Conservation (phyloP, 164 flowering plant genomes). For the Berberis vulgaris region DNA sequence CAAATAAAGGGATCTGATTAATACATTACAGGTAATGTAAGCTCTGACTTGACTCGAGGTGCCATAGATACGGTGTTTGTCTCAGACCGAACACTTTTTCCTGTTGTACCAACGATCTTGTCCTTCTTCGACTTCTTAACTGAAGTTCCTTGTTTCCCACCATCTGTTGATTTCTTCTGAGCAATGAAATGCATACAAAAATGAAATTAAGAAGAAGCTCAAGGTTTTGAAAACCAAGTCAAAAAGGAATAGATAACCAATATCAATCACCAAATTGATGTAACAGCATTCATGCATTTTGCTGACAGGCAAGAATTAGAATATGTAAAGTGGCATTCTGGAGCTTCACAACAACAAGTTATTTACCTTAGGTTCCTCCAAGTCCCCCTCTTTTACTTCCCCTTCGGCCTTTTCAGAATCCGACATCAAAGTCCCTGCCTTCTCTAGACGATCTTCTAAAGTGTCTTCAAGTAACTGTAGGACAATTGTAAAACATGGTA, state of each 20-base stretch:
- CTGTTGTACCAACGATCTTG: constrained; percentile 58
- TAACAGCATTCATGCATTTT: background rate
- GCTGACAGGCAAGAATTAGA: background rate
- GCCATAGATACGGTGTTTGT: constrained; percentile 38
- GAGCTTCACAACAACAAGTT: background rate
- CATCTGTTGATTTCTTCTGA: constrained; percentile 79
- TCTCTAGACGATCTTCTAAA: constrained; percentile 80
- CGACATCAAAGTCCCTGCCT: constrained; percentile 51
- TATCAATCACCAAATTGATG: background rate
- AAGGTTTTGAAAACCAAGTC: too few relatives aligned
- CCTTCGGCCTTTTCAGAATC: constrained; percentile 80
- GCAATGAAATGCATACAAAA: constrained; percentile 1
- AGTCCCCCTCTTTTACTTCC: constrained; percentile 71
- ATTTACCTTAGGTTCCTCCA: constrained; percentile 76
- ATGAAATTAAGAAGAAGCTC: background rate
- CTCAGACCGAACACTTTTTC: constrained; percentile 60
- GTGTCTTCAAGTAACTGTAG: constrained; percentile 89
- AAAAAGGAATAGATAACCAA: too few relatives aligned
- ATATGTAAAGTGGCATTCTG: background rate
- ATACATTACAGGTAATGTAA: constrained; percentile 79
- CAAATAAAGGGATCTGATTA: constrained; percentile 8
- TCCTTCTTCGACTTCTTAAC: constrained; percentile 84
- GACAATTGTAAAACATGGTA: too few relatives aligned
- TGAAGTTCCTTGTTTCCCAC: constrained; percentile 76
- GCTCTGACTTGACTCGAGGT: constrained; percentile 89